Conservation (phyloP, 192 early-diverging fungal species). For the Chytriomyces sp. region DNA sequence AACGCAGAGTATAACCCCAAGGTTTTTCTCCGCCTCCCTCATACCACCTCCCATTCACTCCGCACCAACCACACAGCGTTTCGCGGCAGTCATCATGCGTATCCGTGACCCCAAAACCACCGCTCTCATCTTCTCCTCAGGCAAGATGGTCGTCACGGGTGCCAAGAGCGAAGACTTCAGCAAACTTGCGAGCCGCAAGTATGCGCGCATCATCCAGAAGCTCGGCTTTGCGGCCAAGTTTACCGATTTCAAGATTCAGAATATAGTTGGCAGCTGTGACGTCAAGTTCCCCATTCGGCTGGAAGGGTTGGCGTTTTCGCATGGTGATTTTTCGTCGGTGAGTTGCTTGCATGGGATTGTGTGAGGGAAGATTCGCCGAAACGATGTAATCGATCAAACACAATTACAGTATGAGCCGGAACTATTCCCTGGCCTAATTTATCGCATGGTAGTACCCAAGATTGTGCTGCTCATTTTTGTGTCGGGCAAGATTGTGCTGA, state of each 20-base stretch:
- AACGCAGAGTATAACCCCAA: slow-evolving; percentile 99
- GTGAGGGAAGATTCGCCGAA: not conserved
- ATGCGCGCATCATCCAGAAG: slow-evolving; percentile 98
- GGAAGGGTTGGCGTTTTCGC: slow-evolving; percentile 93
- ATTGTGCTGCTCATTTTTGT: slow-evolving; percentile 99
- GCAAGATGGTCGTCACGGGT: slow-evolving; percentile 99
- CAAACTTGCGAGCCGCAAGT: slow-evolving; percentile 95
- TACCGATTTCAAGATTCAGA: slow-evolving; percentile 99
- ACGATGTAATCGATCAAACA: not conserved
- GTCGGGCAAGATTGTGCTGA: slow-evolving; percentile 98
- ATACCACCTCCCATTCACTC: not conserved
- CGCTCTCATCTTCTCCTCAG: slow-evolving; percentile 97
- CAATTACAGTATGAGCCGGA: slow-evolving; percentile 89
- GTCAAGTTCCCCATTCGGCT: slow-evolving; percentile 99
- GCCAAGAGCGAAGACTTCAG: slow-evolving; percentile 98
- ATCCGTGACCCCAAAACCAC: slow-evolving; percentile 99
- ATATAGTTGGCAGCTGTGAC: slow-evolving; percentile 98
- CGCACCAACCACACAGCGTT: slow-evolving; percentile 71
- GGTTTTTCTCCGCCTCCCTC: slow-evolving; percentile 50
- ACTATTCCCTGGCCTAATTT: slow-evolving; percentile 98
- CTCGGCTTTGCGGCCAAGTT: slow-evolving; percentile 98
- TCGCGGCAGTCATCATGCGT: slow-evolving; percentile 99
- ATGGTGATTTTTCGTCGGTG: slow-evolving; percentile 89
- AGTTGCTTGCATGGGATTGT: slow-evolving; percentile 32
- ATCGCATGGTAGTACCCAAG: slow-evolving; percentile 98